These are phyloP conservation scores for Parascedosporium putredinis DNA, from an alignment of 2,329 filamentous ascomycete species.

Conservation along the genomic window DNA sequence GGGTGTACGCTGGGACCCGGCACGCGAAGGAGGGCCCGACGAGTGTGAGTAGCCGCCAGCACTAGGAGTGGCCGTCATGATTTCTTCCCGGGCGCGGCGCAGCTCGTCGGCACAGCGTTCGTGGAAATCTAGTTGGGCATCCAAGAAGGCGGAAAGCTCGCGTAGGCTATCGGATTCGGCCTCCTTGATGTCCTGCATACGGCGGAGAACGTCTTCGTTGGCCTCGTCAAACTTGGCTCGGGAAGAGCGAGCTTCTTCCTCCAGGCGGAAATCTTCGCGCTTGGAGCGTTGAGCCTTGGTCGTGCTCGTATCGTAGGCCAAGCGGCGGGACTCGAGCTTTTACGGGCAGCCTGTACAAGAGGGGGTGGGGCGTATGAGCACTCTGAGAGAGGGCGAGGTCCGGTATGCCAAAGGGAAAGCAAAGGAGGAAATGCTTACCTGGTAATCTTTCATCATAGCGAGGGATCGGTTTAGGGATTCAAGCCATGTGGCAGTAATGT, in stretches of 20 bases:
- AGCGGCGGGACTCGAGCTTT: constrained; percentile 84
- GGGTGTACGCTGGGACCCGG: too few relatives aligned
- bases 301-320: constrained; percentile 84
- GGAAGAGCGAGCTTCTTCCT: constrained; percentile 82
- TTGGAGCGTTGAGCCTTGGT: constrained; percentile 89
- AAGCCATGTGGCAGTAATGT: constrained; percentile 74
- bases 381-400: not conserved
- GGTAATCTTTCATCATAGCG: constrained; percentile 95
- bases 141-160: constrained; percentile 72
- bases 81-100: constrained; percentile 38
- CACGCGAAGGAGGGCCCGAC: too few relatives aligned
- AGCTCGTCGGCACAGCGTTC: constrained; percentile 84
- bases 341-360: constrained; percentile 65
- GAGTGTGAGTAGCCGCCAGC: constrained; percentile 29
- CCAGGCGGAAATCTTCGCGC: constrained; percentile 83
- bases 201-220: constrained; percentile 78
- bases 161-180: constrained; percentile 72
- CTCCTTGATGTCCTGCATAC: constrained; percentile 96
- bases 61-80: too few relatives aligned
- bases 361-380: constrained; percentile 12
- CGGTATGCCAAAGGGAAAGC: constrained; percentile 10
- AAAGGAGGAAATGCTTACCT: constrained; percentile 42
- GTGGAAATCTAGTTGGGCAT: constrained; percentile 83
- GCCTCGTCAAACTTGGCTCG: constrained; percentile 96
- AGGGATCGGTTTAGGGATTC: constrained; percentile 84